Percentiles rank a stretch among this genome's conserved stretches.
Conservation (phyloP, 306 rosid genomes). For the Acacia confusa region DNA sequence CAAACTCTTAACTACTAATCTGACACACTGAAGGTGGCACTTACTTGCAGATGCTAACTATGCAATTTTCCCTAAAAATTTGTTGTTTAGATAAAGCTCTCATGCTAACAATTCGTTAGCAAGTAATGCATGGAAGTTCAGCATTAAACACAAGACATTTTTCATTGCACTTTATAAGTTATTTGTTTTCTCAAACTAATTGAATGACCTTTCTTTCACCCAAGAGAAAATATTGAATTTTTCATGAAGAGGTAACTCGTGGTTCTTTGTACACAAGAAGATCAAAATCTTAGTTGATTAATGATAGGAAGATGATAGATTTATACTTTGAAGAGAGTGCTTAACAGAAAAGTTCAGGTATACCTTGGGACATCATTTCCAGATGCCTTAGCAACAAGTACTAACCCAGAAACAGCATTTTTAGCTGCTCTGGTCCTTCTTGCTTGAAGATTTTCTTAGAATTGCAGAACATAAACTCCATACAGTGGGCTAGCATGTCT, state of each 20-base stretch:
- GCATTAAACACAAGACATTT: background rate
- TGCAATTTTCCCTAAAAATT: slow-evolving; percentile 3
- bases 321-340: slow-evolving; percentile 15
- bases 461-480: background rate
- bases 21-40: slow-evolving; percentile 23
- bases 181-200: slow-evolving; percentile 6
- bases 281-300: slow-evolving; percentile 20
- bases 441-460: slow-evolving; percentile 41
- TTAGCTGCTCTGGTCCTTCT: slow-evolving; percentile 82
- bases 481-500: background rate
- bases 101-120: background rate
- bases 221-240: background rate
- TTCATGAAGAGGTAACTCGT: slow-evolving; percentile 7
- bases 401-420: slow-evolving; percentile 91
- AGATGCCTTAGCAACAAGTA: slow-evolving; percentile 92
- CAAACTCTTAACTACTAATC: slow-evolving; percentile 21
- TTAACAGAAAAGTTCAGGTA: slow-evolving; percentile 12
- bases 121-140: slow-evolving; percentile 21
- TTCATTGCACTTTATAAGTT: slow-evolving; percentile 5
- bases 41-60: slow-evolving; percentile 15
- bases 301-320: slow-evolving; percentile 4
- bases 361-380: slow-evolving; percentile 99
- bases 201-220: background rate
- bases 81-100: slow-evolving; percentile 17
- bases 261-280: slow-evolving; percentile 1